phyloP scores from a whole-genome alignment of 192 early-diverging fungal species.

The Linderina pennispora region DNA sequence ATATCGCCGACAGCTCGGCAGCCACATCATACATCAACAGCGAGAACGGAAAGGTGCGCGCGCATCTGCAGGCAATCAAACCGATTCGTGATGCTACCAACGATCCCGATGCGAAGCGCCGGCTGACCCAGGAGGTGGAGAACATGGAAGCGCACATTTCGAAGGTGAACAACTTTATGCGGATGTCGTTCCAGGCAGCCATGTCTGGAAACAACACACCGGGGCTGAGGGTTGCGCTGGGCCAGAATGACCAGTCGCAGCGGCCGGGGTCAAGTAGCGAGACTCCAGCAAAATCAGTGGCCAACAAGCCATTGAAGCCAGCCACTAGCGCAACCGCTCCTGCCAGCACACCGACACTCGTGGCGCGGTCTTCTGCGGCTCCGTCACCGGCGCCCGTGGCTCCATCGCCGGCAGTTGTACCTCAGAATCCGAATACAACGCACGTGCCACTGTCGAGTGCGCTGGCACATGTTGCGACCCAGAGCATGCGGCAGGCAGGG shows the following conservation, averaged over 20 bases:
- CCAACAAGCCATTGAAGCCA: background rate
- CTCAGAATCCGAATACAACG: slow-evolving; percentile 20
- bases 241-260: too few species aligned
- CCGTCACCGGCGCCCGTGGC: background rate
- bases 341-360: background rate
- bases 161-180: slow-evolving; percentile 35
- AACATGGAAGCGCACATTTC: slow-evolving; percentile 26
- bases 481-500: slow-evolving; percentile 35
- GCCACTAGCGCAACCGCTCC: background rate
- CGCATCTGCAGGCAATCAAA: slow-evolving; percentile 30
- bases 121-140: slow-evolving; percentile 19
- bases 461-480: slow-evolving; percentile 39
- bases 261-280: too few species aligned
- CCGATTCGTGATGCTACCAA: slow-evolving; percentile 15
- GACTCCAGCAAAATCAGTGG: background rate
- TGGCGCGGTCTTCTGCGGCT: background rate
- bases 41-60: slow-evolving; percentile 29
- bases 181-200: slow-evolving; percentile 30
- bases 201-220: slow-evolving; percentile 18
- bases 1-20: slow-evolving; percentile 26
- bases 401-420: slow-evolving; percentile 4
- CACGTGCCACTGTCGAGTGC: slow-evolving; percentile 36
- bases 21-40: slow-evolving; percentile 36
- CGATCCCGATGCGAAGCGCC: slow-evolving; percentile 22
- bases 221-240: background rate